These are phyloP conservation scores for Mesotaenium endlicherianum DNA, from an alignment of 139 green algal species.

Conservation along the genomic window DNA sequence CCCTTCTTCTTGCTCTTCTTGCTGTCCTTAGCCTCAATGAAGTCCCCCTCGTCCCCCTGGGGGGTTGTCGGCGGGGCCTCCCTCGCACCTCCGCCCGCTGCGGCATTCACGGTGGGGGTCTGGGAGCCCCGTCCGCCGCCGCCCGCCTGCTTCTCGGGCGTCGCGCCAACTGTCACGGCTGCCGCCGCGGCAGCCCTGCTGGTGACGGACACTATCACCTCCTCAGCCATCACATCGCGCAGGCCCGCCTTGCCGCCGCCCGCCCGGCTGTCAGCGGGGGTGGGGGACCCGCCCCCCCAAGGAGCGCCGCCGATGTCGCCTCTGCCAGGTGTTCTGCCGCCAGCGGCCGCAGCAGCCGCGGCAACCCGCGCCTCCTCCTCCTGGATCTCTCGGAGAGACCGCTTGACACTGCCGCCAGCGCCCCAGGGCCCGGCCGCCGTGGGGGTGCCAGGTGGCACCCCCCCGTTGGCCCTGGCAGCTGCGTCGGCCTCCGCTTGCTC, in stretches of 20 bases:
- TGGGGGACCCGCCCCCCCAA: neutral
- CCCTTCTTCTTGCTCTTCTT: constrained; percentile 40
- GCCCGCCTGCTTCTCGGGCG: no score
- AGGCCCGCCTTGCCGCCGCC: neutral
- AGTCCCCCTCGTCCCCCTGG: neutral
- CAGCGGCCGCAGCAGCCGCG: neutral
- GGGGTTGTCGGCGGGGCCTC: neutral
- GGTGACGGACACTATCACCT: neutral
- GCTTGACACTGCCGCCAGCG: neutral
- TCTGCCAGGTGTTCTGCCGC: neutral
- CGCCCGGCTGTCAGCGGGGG: neutral
- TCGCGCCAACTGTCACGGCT: no score
- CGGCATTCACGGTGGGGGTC: neutral
- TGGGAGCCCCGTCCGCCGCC: no score
- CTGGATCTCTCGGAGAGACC: constrained; percentile 46
- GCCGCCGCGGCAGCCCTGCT: neutral
- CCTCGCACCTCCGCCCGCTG: neutral
- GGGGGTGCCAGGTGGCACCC: neutral
- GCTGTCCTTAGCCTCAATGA: constrained; percentile 34
- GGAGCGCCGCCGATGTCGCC: neutral
- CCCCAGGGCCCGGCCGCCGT: neutral
- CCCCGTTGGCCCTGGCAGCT: neutral
- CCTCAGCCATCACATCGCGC: constrained; percentile 5
- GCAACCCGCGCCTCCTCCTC: constrained; percentile 40
- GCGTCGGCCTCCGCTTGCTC: constrained; percentile 6